phyloP scores from a whole-genome alignment of 495 filamentous ascomycete species.

The Cercophora sp. region DNA sequence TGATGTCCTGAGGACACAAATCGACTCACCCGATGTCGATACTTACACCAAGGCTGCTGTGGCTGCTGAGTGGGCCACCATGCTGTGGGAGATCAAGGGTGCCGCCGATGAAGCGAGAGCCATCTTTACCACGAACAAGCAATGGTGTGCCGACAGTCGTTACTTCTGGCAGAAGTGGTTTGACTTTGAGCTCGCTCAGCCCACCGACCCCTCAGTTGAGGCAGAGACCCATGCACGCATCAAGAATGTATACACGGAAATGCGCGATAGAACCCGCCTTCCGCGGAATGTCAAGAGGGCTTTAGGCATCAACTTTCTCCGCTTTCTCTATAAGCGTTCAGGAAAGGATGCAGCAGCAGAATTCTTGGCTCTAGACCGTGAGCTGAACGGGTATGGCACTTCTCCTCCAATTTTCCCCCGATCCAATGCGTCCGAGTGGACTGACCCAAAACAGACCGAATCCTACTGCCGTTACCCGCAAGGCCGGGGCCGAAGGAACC shows the following conservation, averaged over 20 bases:
- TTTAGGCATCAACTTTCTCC: constrained; percentile 73
- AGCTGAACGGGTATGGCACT: constrained; percentile 78
- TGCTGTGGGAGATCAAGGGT: constrained; percentile 90
- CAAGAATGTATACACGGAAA: constrained; percentile 73
- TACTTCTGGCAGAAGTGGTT: constrained; percentile 91
- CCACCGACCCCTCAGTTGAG: constrained; percentile 64
- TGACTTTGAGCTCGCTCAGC: constrained; percentile 84
- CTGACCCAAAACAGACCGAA: constrained; percentile 42
- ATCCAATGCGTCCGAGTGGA: no score
- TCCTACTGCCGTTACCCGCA: constrained; percentile 42
- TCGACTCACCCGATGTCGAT: constrained; percentile 66
- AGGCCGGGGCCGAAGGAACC: constrained; percentile 53
- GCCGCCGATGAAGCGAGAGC: constrained; percentile 78
- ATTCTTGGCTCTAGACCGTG: constrained; percentile 76
- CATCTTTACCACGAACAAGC: constrained; percentile 76
- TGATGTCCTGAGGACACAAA: constrained; percentile 73
- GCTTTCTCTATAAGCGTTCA: constrained; percentile 79
- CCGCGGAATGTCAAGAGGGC: constrained; percentile 66
- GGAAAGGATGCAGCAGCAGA: constrained; percentile 81
- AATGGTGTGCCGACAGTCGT: constrained; percentile 82
- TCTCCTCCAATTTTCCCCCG: not conserved
- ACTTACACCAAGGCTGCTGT: constrained; percentile 81
- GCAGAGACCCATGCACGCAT: constrained; percentile 64
- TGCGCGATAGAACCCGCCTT: constrained; percentile 71
- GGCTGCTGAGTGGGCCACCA: constrained; percentile 82